Conservation (phyloP, 345 rosid genomes). For the Kandelia obovata region DNA sequence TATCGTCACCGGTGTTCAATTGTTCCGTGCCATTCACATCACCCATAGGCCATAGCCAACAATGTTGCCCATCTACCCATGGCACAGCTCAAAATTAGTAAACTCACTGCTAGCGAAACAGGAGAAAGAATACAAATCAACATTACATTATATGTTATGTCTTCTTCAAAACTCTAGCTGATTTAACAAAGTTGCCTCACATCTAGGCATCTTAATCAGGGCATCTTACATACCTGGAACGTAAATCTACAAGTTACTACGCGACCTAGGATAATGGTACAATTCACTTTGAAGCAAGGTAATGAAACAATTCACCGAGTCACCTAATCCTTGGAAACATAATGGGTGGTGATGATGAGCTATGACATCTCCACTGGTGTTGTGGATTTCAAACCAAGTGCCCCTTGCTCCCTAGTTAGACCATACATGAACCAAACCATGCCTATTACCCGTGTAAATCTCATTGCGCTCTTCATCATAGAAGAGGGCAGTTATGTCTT, state of each 20-base stretch:
- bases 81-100: too few species aligned
- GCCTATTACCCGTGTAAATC: constrained; percentile 83
- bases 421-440: constrained; percentile 87
- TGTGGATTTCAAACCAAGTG: background rate
- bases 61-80: too few species aligned
- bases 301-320: background rate
- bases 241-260: constrained; percentile 14
- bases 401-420: constrained; percentile 41
- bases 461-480: constrained; percentile 93
- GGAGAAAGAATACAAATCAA: constrained; percentile 1
- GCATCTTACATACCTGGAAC: background rate
- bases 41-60: too few species aligned
- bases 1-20: too few species aligned
- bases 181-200: background rate
- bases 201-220: constrained; percentile 8
- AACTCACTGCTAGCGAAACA: background rate
- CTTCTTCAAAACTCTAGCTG: background rate
- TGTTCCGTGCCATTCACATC: too few species aligned
- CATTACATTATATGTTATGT: background rate
- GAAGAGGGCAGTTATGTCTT: constrained; percentile 89
- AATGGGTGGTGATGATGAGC: background rate
- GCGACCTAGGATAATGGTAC: constrained; percentile 3
- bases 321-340: constrained; percentile 24
- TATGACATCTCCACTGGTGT: background rate
- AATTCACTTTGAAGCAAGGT: background rate